A percentile compares a stretch with the other conserved stretches of the same genome.
These are phyloP conservation scores for Pseudogymnoascus sp. DNA, from an alignment of 2,329 filamentous ascomycete species.

Conservation along the genomic window DNA sequence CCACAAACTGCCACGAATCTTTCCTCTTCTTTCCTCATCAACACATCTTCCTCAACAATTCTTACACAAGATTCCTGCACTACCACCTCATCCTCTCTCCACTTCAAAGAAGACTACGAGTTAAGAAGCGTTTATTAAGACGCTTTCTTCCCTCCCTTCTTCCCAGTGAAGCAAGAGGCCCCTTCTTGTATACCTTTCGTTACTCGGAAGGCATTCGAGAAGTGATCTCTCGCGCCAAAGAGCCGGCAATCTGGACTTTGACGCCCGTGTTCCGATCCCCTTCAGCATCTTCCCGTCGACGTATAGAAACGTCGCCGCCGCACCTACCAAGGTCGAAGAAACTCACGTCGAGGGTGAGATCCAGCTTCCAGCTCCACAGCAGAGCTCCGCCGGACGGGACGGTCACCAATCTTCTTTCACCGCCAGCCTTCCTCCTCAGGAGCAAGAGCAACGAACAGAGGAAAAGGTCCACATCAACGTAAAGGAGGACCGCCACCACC, in stretches of 20 bases:
- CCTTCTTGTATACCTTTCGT: slow-evolving; percentile 66
- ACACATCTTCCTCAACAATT: slow-evolving; percentile 11
- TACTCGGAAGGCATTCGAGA: slow-evolving; percentile 61
- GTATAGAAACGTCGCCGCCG: slow-evolving; percentile 70
- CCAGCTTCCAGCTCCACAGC: slow-evolving; percentile 57
- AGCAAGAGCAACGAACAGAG: slow-evolving; percentile 45
- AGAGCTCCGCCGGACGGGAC: slow-evolving; percentile 89
- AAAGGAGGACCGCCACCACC: slow-evolving; percentile 70
- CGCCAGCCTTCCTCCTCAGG: slow-evolving; percentile 58
- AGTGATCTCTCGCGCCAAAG: slow-evolving; percentile 59
- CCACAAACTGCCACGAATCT: slow-evolving; percentile 13
- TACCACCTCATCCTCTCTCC: slow-evolving; percentile 14
- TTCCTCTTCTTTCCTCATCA: slow-evolving; percentile 14
- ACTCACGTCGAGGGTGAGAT: slow-evolving; percentile 87
- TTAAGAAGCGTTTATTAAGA: slow-evolving; percentile 29
- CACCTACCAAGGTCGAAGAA: slow-evolving; percentile 57
- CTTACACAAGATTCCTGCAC: slow-evolving; percentile 2
- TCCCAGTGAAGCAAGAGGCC: slow-evolving; percentile 58
- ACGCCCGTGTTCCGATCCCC: slow-evolving; percentile 97
- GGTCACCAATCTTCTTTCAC: slow-evolving; percentile 77
- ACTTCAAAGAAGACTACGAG: slow-evolving; percentile 18
- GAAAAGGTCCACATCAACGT: slow-evolving; percentile 79
- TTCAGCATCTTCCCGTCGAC: slow-evolving; percentile 99
- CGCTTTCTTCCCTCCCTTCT: slow-evolving; percentile 37
- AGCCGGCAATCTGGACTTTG: slow-evolving; percentile 99